phyloP scores from a whole-genome alignment of 768 basidiomycete genomes.

The Suillus subluteus region DNA sequence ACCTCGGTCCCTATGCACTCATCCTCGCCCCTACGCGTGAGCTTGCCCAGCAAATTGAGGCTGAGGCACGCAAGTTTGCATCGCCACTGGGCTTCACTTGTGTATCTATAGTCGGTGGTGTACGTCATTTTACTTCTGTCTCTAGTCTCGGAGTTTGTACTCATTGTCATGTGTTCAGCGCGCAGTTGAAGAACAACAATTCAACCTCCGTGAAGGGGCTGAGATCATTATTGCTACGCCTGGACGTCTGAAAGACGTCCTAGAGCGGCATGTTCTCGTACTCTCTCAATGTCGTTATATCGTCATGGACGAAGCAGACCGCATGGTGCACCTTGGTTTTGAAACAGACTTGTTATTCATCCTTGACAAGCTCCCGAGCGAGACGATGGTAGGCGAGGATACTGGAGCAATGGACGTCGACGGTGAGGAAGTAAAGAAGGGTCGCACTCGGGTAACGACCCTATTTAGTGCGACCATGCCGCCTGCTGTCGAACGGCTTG shows the following conservation, averaged over 20 bases:
- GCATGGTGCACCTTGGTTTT: conserved; percentile 98
- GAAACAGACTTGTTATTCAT: conserved; percentile 95
- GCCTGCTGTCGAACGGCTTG: conserved; percentile 91
- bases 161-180: conserved; percentile 49
- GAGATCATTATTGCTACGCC: conserved; percentile 99
- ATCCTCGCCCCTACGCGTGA: conserved; percentile 98
- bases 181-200: conserved; percentile 96
- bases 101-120: conserved; percentile 98
- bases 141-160: conserved; percentile 12
- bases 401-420: conserved; percentile 75
- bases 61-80: conserved; percentile 91
- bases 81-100: conserved; percentile 87
- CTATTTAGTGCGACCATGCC: conserved; percentile 99
- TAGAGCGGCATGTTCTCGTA: conserved; percentile 94
- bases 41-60: conserved; percentile 95
- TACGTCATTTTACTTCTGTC: conserved; percentile 35
- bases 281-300: conserved; percentile 97
- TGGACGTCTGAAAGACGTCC: conserved; percentile 96
- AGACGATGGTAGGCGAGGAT: conserved; percentile 88
- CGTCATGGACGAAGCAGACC: conserved; percentile 99
- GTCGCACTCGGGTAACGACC: conserved; percentile 89
- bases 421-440: conserved; percentile 60
- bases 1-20: conserved; percentile 91
- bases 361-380: conserved; percentile 86
- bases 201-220: conserved; percentile 96